phyloP scores from a whole-genome alignment of 495 filamentous ascomycete species.

The Xeromyces bisporus region DNA sequence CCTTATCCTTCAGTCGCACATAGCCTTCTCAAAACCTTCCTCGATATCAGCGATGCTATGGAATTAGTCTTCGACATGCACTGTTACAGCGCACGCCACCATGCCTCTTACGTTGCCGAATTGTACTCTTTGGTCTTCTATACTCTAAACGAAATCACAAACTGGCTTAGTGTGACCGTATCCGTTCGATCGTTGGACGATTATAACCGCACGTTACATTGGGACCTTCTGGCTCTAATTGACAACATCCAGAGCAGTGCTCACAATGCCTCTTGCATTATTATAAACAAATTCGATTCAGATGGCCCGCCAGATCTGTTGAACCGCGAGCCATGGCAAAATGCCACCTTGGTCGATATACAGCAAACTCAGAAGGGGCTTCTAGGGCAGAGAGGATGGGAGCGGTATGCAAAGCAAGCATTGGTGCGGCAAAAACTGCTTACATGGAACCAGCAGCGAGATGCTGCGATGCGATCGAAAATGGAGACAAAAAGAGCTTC shows the following conservation, averaged over 20 bases:
- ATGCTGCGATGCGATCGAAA: slow-evolving; percentile 15
- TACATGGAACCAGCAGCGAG: slow-evolving; percentile 28
- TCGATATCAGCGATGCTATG: slow-evolving; percentile 27
- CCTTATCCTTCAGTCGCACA: slow-evolving; percentile 30
- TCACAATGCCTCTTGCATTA: slow-evolving; percentile 7
- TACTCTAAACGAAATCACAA: slow-evolving; percentile 30
- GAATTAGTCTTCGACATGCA: too few relatives aligned
- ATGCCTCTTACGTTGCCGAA: slow-evolving; percentile 14
- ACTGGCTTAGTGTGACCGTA: slow-evolving; percentile 27
- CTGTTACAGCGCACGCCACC: too few relatives aligned
- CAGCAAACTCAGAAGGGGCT: slow-evolving; percentile 23
- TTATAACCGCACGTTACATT: slow-evolving; percentile 28
- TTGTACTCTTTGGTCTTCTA: slow-evolving; percentile 31
- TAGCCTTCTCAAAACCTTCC: slow-evolving; percentile 23
- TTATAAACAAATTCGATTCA: slow-evolving; percentile 12
- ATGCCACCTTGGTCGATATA: slow-evolving; percentile 9
- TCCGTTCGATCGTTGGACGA: slow-evolving; percentile 27
- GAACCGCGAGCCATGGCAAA: slow-evolving; percentile 7
- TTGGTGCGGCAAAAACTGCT: slow-evolving; percentile 24
- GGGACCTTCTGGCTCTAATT: slow-evolving; percentile 26
- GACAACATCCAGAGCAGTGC: slow-evolving; percentile 18
- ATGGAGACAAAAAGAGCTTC: slow-evolving; percentile 12
- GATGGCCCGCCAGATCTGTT: slow-evolving; percentile 7
- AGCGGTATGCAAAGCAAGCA: slow-evolving; percentile 21
- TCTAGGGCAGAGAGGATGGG: slow-evolving; percentile 19